These are phyloP conservation scores for Cicer arietinum DNA, from an alignment of 306 rosid species.

Conservation along the genomic window DNA sequence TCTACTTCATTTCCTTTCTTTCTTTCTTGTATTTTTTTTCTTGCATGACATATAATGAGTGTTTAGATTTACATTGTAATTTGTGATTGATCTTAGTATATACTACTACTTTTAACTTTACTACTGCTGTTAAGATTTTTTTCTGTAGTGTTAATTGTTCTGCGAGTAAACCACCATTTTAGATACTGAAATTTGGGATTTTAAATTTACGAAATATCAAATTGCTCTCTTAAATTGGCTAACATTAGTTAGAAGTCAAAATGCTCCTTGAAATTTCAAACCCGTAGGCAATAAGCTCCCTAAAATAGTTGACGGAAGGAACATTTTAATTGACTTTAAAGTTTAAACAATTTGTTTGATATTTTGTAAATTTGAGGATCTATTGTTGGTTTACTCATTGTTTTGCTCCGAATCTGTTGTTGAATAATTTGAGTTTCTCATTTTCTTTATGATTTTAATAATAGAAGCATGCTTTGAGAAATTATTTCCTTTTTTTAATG, in stretches of 20 bases:
- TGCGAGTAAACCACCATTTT: no score
- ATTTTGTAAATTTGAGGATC: no score
- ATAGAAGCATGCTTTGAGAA: conserved; percentile 19
- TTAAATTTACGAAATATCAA: no score
- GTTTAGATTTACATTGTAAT: conserved; percentile 40
- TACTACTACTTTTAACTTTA: not conserved
- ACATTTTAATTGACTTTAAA: no score
- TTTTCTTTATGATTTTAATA: conserved; percentile 10
- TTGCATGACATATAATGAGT: conserved; percentile 19
- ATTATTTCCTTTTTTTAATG: not conserved
- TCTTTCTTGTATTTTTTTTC: not conserved
- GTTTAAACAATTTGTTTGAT: no score
- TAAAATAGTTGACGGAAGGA: no score
- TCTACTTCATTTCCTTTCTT: conserved; percentile 13
- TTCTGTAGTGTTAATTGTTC: conserved; percentile 12
- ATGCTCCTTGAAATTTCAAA: no score
- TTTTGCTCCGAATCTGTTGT: not conserved
- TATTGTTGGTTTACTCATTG: no score
- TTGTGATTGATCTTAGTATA: conserved; percentile 38
- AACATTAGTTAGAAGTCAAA: no score
- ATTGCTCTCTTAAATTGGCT: no score
- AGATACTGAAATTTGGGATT: no score
- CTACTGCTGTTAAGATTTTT: conserved; percentile 2
- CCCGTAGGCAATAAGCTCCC: no score
- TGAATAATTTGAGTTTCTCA: conserved; percentile 6